Conservation (phyloP, 306 rosid species). For the Luffa acutangula region DNA sequence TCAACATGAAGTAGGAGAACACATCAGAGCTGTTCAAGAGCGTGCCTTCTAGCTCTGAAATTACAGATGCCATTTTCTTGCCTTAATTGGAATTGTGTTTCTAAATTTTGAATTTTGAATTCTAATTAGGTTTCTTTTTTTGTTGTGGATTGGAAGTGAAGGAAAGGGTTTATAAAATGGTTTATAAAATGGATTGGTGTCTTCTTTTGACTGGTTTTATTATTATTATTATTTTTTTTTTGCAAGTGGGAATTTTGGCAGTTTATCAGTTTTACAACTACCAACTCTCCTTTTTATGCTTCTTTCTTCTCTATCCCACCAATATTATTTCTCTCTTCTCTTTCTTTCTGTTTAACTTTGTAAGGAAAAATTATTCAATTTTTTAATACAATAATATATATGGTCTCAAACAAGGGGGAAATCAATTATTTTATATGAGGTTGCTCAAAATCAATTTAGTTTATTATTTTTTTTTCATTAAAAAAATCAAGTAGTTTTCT, state of each 20-base stretch:
- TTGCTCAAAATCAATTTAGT: too few relatives aligned
- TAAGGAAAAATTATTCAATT: background rate
- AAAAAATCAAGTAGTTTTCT: too few relatives aligned
- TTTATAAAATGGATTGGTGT: background rate
- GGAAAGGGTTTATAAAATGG: background rate
- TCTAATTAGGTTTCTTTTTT: background rate
- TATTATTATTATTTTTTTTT: background rate
- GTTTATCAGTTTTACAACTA: conserved; percentile 65
- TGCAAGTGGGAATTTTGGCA: conserved; percentile 21
- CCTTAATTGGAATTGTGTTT: background rate
- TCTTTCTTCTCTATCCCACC: background rate
- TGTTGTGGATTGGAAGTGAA: conserved; percentile 1
- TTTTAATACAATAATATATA: too few relatives aligned
- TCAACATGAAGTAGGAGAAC: conserved; percentile 74
- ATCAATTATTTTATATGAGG: too few relatives aligned
- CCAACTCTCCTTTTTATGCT: conserved; percentile 5
- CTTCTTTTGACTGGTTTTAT: conserved; percentile 2
- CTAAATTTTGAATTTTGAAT: background rate
- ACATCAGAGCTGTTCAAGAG: conserved; percentile 47
- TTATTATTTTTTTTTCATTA: too few relatives aligned
- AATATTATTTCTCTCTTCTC: background rate
- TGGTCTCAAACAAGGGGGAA: background rate
- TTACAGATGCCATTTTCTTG: conserved; percentile 38
- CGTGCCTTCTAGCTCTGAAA: conserved; percentile 78
- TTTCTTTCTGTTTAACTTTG: background rate